Evolutionary conservation across 805 yeast species (phyloP).

Genomic region (Lachancea quebecensis): DNA sequence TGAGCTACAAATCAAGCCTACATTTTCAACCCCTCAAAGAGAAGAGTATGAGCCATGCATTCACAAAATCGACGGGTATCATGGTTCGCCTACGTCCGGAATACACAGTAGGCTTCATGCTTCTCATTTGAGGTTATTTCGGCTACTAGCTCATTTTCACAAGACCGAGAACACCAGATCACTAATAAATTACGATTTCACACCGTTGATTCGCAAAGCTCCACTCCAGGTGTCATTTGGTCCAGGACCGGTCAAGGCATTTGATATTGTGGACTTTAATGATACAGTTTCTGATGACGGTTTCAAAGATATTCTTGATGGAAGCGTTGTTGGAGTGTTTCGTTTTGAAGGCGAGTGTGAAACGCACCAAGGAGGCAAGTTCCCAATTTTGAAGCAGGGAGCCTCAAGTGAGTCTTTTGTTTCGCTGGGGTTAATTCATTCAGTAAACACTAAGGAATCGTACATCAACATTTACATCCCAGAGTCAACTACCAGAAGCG

Average conservation of each 20-base stretch:
- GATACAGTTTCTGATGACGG: conserved; percentile 29
- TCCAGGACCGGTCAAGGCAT: conserved; percentile 32
- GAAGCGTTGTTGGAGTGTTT: conserved; percentile 32
- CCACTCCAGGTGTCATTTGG: conserved; percentile 40
- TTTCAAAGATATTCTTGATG: conserved; percentile 32
- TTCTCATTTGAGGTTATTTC: conserved; percentile 45
- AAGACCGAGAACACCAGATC: conserved; percentile 12
- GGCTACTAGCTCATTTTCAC: conserved; percentile 51
- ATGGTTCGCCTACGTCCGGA: background rate
- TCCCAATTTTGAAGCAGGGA: background rate
- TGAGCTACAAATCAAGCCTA: conserved; percentile 24
- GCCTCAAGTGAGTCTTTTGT: conserved; percentile 10
- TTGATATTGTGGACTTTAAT: conserved; percentile 31
- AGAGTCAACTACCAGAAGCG: background rate
- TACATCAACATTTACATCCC: conserved; percentile 56
- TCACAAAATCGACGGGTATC: conserved; percentile 13
- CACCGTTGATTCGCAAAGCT: conserved; percentile 34
- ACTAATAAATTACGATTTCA: conserved; percentile 33
- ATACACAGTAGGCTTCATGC: conserved; percentile 37
- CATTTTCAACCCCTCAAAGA: conserved; percentile 27
- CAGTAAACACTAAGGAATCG: conserved; percentile 39
- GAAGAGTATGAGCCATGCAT: conserved; percentile 23
- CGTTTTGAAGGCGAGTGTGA: no score
- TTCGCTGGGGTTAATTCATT: conserved; percentile 54
- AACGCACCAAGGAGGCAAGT: no score